These are phyloP conservation scores for Nothophytophthora sp. DNA, from an alignment of 352 stramenopile species.

Conservation along the genomic window DNA sequence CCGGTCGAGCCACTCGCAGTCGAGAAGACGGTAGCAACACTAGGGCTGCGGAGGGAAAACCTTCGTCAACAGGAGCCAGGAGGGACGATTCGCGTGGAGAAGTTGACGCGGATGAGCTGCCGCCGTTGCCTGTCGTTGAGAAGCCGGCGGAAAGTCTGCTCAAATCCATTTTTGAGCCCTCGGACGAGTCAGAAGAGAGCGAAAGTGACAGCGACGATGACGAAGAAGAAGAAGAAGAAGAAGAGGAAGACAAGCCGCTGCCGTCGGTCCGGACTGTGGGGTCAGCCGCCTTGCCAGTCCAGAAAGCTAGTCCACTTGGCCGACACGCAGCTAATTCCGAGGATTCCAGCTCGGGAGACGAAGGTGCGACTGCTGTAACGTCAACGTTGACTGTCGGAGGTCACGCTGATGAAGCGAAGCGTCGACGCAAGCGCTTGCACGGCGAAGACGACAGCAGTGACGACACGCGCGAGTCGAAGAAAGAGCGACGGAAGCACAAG, in stretches of 20 bases:
- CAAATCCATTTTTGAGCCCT: conserved; percentile 84
- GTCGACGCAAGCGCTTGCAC: conserved; percentile 11
- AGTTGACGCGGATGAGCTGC: conserved; percentile 26
- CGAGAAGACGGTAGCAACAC: not conserved
- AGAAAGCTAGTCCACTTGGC: not conserved
- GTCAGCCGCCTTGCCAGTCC: not conserved
- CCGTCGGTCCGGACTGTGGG: not conserved
- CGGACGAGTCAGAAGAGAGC: conserved; percentile 51
- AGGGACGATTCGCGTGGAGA: not conserved
- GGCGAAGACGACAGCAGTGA: conserved; percentile 7
- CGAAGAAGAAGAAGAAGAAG: not conserved
- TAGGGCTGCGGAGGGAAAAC: not conserved
- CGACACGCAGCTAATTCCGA: conserved; percentile 2
- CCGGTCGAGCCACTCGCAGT: conserved; percentile 26
- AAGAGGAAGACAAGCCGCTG: not conserved
- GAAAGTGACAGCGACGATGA: conserved; percentile 45
- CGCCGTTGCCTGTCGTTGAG: conserved; percentile 36
- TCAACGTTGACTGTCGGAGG: not conserved
- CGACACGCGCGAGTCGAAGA: conserved; percentile 11
- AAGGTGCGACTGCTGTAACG: conserved; percentile 3
- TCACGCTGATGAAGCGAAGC: conserved; percentile 1
- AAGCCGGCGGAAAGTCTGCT: conserved; percentile 56
- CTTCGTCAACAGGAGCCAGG: not conserved
- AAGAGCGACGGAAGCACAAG: conserved; percentile 30
- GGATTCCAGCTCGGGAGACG: conserved; percentile 21